Base-by-base conservation (phyloP, 352 stramenopile species). In the Bremia lactucae region DNA sequence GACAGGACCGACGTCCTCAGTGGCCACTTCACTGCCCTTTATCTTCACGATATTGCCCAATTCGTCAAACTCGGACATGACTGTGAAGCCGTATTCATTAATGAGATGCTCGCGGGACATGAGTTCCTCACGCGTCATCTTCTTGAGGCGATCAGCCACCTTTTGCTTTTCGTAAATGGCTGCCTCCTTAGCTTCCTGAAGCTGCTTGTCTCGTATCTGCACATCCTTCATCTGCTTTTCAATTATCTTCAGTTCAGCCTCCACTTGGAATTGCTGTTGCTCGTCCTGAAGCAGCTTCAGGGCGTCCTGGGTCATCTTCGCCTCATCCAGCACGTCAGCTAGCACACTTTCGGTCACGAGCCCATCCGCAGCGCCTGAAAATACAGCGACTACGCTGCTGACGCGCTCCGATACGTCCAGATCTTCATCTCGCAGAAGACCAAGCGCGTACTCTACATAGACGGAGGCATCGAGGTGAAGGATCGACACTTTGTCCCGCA, bases 61-160 rank as follows among this genome's bases (percentile, higher is more conserved):
- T 51, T 91, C 79, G 42, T 91, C 79, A 44, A 87, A 84, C 59
- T 87, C 74, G 0, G 75, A 86, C 46, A 86, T 71, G 23, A 72
- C 62, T 9, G 68, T 83, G 48, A 86, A 83, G 21, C 79, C 79
- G 44, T 91, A 91, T 38, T 72, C 72, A 29, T 55, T 84, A 38
- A 91, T 79, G 37, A 91, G 68, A 49, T 87, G 79, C 52, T 91
- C 79, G 0, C 75, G 62, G 26, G 70, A 62, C 2, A 56, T 62
- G 5, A 91, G 59, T 48, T 91, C 69, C 34, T 88, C 63, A 0
- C 72, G 60, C n/a, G 78, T 81, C 78, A 90, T 87, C 7, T 86
- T 77, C 48, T 82, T 71, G 1, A 61, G 45, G 0, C 73, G 67
- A 22, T 76, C 72, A 4, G 56, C 58, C 2, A 63, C 64, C 46